Conservation (phyloP, 1,139 yeast species). For the Tardiomyces blankii region DNA sequence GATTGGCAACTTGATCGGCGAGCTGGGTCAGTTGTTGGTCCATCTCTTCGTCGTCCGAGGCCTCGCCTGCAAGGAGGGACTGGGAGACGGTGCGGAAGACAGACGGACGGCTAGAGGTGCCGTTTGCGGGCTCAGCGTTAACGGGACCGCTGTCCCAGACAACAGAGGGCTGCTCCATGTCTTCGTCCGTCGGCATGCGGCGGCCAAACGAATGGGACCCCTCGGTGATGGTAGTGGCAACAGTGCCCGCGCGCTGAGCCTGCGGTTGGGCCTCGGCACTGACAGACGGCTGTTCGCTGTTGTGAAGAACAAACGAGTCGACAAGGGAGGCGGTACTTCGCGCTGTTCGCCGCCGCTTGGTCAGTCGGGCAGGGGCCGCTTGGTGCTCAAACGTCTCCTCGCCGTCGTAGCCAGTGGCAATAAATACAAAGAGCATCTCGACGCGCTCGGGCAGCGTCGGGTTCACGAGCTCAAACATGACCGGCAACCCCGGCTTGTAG, state of each 20-base stretch:
- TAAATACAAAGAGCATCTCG: slow-evolving; percentile 9
- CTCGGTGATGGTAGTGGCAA: background rate
- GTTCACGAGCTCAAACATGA: slow-evolving; percentile 11
- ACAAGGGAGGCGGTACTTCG: background rate
- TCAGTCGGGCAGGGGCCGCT: slow-evolving; percentile 3
- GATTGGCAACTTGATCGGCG: slow-evolving; percentile 2
- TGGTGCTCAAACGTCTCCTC: background rate
- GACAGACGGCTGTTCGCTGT: background rate
- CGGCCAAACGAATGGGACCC: background rate
- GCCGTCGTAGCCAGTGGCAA: slow-evolving; percentile 7
- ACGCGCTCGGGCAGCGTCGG: slow-evolving; percentile 9
- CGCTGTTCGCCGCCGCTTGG: background rate
- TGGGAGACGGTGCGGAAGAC: background rate
- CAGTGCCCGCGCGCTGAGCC: background rate
- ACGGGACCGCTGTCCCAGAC: background rate
- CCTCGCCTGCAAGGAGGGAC: background rate
- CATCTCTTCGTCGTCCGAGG: background rate
- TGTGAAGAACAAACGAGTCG: background rate
- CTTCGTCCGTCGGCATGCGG: background rate
- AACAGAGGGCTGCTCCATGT: background rate
- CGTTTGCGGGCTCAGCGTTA: background rate
- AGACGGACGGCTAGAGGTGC: background rate
- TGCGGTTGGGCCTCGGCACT: background rate
- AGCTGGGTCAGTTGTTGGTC: background rate
- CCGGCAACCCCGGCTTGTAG: slow-evolving; percentile 17